A percentile compares a stretch with the other conserved stretches of the same genome.
Conservation (phyloP, 2,329 filamentous ascomycete species). For the Fonsecaea erecta region DNA sequence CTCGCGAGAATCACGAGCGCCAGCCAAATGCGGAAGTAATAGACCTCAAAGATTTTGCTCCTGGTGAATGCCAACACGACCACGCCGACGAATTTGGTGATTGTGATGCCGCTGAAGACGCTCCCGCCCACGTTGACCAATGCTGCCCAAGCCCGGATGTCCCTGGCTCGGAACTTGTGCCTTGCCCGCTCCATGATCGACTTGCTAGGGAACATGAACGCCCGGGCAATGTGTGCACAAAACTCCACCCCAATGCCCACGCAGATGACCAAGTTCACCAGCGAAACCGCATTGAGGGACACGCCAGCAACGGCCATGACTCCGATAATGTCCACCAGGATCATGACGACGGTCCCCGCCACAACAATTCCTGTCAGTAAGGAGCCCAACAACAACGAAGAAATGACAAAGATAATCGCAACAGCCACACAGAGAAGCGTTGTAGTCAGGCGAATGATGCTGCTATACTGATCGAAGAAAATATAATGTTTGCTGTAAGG, state of each 20-base stretch:
- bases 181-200: conserved; percentile 80
- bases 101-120: conserved; percentile 93
- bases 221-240: conserved; percentile 92
- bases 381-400: conserved; percentile 81
- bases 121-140: conserved; percentile 93
- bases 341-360: conserved; percentile 88
- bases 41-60: conserved; percentile 99
- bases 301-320: conserved; percentile 90
- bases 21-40: conserved; percentile 97
- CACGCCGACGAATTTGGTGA: conserved; percentile 93
- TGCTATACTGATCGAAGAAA: conserved; percentile 96
- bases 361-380: conserved; percentile 80
- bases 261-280: conserved; percentile 96
- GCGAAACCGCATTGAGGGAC: conserved; percentile 89
- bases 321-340: conserved; percentile 88
- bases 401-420: conserved; percentile 81
- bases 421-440: conserved; percentile 81
- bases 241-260: conserved; percentile 97
- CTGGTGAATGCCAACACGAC: conserved; percentile 90
- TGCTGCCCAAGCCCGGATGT: conserved; percentile 88
- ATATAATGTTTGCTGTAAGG: conserved; percentile 98
- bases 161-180: conserved; percentile 76
- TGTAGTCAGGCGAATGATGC: conserved; percentile 78
- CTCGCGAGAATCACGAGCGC: conserved; percentile 88
- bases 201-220: conserved; percentile 89